Base-by-base conservation (phyloP, 2,329 filamentous ascomycete species). In the Fusarium sp. region DNA sequence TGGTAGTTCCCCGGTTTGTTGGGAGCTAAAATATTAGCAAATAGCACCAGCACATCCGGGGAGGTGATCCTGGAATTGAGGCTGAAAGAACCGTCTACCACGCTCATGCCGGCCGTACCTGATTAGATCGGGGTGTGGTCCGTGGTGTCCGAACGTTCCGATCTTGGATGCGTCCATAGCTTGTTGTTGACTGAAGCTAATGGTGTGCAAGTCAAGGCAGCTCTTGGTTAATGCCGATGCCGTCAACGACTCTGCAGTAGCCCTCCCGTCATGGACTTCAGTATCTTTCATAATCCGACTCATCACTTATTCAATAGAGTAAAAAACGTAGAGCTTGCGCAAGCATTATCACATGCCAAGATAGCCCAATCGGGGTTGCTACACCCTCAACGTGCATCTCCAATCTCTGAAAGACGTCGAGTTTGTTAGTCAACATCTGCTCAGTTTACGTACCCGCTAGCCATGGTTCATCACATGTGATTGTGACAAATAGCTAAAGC, bases 301-400 rank as follows among this genome's bases (percentile, higher is more conserved):
- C 47, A 40, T 50, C 38, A 62, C 42, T n/a, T 54, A 29, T 54
- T 54, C 11, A 58, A 68, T 31, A 22, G 42, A 47, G 24, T n/a
- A 35, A n/a, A 29, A 29, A 37, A 5, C 14, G 13, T 14, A 38
- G 52, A 47, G 52, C 20, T 50, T 57, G 29, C 18, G 56, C 24
- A 18, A 24, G n/a, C 22, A 57, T 70, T 31, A 45, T 75, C 70
- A 73, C 74, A 73, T 76, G 74, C 56, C 37, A 68, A 54, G 29
- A 37, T 24, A 45, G 27, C 37, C 54, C 45, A 69, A 63, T 50
- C 22, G 50, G 20, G 27, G 37, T 54, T 54, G 18, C 13, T 40
- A 56, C 29, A 52, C n/a, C 35, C 52, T 56, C 52, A 65, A 47
- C 34, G 64, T 68, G 58, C 64, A 42, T 42, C 56, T 42, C 42